Conservation (phyloP, 441 rosid species). For the Theobroma grandiflorum region DNA sequence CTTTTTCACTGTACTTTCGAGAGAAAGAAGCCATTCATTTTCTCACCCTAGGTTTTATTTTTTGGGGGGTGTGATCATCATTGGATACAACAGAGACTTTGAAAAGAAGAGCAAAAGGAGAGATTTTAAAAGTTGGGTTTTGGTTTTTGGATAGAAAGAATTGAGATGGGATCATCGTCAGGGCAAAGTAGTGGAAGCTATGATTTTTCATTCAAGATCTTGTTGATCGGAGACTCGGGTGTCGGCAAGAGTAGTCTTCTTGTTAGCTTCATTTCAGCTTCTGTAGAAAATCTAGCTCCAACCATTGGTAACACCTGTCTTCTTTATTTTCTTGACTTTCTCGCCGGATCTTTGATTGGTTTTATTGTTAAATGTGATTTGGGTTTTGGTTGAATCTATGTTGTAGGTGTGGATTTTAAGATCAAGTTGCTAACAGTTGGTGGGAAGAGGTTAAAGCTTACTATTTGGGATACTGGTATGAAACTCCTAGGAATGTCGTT, state of each 20-base stretch:
- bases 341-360: not conserved
- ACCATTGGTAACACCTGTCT: conserved; percentile 54
- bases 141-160: not conserved
- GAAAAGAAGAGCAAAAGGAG: conserved; percentile 5
- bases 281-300: conserved; percentile 63
- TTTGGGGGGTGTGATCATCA: conserved; percentile 32
- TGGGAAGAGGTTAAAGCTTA: conserved; percentile 86
- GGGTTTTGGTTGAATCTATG: conserved; percentile 15
- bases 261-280: conserved; percentile 66
- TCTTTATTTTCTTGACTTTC: not conserved
- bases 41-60: conserved; percentile 4
- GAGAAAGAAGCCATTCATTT: conserved; percentile 21
- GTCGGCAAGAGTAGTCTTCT: conserved; percentile 78
- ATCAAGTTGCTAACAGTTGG: conserved; percentile 83
- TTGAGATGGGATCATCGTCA: conserved; percentile 67
- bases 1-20: conserved; percentile 36
- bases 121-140: conserved; percentile 12
- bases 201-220: conserved; percentile 75
- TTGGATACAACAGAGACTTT: conserved; percentile 29
- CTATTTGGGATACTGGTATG: conserved; percentile 98
- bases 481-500: not conserved
- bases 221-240: conserved; percentile 73
- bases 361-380: conserved; percentile 7
- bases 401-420: conserved; percentile 94
- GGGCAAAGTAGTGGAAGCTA: conserved; percentile 52